Base-by-base conservation (phyloP, 495 filamentous ascomycete genomes). In the Xylaria intraflava region DNA sequence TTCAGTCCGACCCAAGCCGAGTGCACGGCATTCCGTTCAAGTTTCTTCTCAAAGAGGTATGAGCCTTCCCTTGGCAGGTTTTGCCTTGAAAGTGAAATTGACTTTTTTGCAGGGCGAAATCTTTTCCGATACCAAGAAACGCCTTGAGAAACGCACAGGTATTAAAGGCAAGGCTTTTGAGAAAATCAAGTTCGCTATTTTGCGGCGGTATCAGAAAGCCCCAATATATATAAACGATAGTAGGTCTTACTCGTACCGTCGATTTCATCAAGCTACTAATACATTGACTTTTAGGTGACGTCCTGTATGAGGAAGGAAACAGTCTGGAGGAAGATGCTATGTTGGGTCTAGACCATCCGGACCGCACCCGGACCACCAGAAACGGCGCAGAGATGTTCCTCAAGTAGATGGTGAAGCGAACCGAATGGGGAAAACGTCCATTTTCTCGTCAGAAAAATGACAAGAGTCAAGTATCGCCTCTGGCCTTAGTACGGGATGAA, bases 141-240 rank as follows among this genome's bases (percentile, higher is more conserved):
- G 93, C 20, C 76, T 99, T 2, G 89, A 89, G 60, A 88, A 88
- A 65, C 81, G 93, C 44, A 95, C 88, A 2, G 90, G 90, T 11
- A 83, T 99, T 67, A 97, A 96, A 72, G 93, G 93, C 57, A 97
- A 97, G 75, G 89, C 88, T 51, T 93, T 97, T 57, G 93, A 99
- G 69, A 99, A 96, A 77, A 90, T 97, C 67, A 96, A 91, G 70
- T 96, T 99, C 74, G 88, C 90, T 5, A 71, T 96, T 40, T 78
- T 96, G 6, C 80, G 82, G 55, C 79, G 86, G 49, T 94, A 85
- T 69, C 81, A 86, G 17, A 86, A 79, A 60, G 86, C 91, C 4
- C 75, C 80, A 49, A 31, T 38, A 1, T 96, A 95, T 73, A 74
- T 99, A 50, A 81, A 80, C 56, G 93, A 97, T 74, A 90, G 93